Evolutionary conservation across 192 early-diverging fungal species (phyloP).

Genomic region (Rhizoclosmatium sp.): DNA sequence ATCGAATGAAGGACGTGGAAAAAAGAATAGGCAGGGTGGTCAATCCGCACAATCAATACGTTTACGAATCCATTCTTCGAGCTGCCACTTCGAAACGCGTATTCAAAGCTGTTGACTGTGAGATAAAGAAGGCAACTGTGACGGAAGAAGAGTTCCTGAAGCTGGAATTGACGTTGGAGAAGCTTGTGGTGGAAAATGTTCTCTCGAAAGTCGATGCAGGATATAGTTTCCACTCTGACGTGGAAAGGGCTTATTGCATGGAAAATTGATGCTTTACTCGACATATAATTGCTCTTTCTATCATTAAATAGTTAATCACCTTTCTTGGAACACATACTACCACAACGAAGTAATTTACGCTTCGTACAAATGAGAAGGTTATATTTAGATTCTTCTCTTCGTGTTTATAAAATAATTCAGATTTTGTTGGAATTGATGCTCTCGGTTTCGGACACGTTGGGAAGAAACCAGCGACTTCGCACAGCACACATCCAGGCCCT

Average conservation of each 20-base stretch:
- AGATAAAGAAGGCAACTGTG: neutral
- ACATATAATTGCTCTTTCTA: no score
- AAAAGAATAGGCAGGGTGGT: neutral
- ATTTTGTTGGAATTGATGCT: no score
- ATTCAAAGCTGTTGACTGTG: neutral
- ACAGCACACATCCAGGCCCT: no score
- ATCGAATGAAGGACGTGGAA: conserved; percentile 16
- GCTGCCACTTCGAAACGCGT: neutral
- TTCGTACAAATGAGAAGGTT: no score
- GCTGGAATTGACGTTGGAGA: conserved; percentile 9
- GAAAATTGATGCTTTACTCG: neutral
- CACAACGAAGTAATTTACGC: no score
- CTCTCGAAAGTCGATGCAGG: conserved; percentile 17
- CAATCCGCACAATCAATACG: neutral
- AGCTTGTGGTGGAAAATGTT: conserved; percentile 10
- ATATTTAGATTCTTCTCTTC: no score
- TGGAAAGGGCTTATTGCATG: conserved; percentile 5
- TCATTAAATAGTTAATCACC: no score
- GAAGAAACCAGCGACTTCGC: no score
- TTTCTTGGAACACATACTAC: no score
- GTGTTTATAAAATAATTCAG: no score
- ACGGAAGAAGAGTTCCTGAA: conserved; percentile 4
- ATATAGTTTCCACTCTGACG: conserved; percentile 16
- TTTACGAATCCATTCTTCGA: neutral
- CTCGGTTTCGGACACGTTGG: no score